Evolutionary conservation across 169 alveolate genomes (phyloP), one percentile per base, ranked within the genome.

Genomic region (Plasmodium vivax): DNA sequence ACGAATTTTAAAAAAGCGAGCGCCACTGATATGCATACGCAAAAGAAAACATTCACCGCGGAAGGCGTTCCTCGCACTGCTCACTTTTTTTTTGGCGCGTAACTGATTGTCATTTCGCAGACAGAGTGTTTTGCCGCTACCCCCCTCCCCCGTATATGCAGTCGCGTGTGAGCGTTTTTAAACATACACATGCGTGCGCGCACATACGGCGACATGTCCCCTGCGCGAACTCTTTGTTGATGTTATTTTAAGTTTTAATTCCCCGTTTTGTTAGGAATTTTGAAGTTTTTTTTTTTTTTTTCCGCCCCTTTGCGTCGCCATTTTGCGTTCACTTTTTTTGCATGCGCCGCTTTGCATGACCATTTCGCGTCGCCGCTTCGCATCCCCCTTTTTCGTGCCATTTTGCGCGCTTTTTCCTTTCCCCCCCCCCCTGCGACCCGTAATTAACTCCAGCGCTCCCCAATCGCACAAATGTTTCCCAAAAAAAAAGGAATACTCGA

Each of bases 201-300:
- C 90, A 14, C 90, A 54, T 19, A 30, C 12, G 71, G 34, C 3
- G n/a, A 82, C 77, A 54, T 82, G 41, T 32, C 36, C 58, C 45
- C 68, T n/a, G 1, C 9, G 75, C 75, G 75, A 62, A 62, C 36
- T 62, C 34, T n/a, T 62, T 62, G 75, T 62, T 62, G 75, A 75
- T 54, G 82, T 47, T 75, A 84, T 75, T 85, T 85, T 85, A 85
- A 85, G 93, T 85, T 85, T 62, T 85, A 85, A 85, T 85, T 75
- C 58, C 43, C 23, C 85, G 54, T 75, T 85, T 85, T 74, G 79
- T 85, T 85, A 85, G 93, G 43, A 74, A 43, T 74, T 85, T 85
- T 54, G 45, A 75, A 85, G 93, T 32, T 51, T 83, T n/a, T n/a
- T n/a, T n/a, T n/a, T n/a, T 54, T 54, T 83, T 56, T 68, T 84